Percentiles rank a stretch among this genome's conserved stretches.
phyloP scores from a whole-genome alignment of 441 rosid species.

The Brassica hybrid region DNA sequence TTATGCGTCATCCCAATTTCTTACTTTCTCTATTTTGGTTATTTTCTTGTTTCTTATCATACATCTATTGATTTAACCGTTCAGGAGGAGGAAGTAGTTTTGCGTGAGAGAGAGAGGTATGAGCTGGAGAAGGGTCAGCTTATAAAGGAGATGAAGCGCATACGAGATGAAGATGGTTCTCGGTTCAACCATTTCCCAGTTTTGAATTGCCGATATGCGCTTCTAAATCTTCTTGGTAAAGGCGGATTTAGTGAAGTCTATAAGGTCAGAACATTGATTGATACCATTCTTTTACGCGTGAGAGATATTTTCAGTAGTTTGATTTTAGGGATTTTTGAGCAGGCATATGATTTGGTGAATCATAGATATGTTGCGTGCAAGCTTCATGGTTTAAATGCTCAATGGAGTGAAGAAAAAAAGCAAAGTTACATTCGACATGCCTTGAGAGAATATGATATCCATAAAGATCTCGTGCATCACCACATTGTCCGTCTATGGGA shows the following conservation, averaged over 20 bases:
- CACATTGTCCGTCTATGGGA: slow-evolving; percentile 99
- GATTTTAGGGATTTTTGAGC: slow-evolving; percentile 76
- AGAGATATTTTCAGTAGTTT: slow-evolving; percentile 53
- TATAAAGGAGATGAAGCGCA: slow-evolving; percentile 97
- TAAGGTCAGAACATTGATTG: slow-evolving; percentile 75
- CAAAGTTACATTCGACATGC: slow-evolving; percentile 98
- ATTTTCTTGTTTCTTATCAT: slow-evolving; percentile 16
- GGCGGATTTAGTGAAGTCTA: slow-evolving; percentile 99
- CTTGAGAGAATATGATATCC: slow-evolving; percentile 93
- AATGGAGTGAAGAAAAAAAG: slow-evolving; percentile 99
- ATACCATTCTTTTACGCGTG: slow-evolving; percentile 34
- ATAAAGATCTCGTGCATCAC: slow-evolving; percentile 95
- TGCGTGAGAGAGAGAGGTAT: slow-evolving; percentile 98
- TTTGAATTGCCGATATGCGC: slow-evolving; percentile 89
- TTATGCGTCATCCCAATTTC: slow-evolving; percentile 27
- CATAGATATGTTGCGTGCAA: slow-evolving; percentile 98
- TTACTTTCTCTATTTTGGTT: slow-evolving; percentile 17
- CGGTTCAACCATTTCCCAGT: slow-evolving; percentile 97
- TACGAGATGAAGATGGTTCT: slow-evolving; percentile 98
- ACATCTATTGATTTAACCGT: slow-evolving; percentile 38
- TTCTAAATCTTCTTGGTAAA: slow-evolving; percentile 95
- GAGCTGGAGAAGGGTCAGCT: slow-evolving; percentile 97
- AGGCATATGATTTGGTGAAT: slow-evolving; percentile 98
- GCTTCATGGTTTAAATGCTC: slow-evolving; percentile 98
- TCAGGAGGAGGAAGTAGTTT: slow-evolving; percentile 88